Percentiles rank a stretch among this genome's conserved stretches.
These are phyloP conservation scores for Leucosporidium yakuticum DNA, from an alignment of 768 basidiomycete genomes.

Conservation along the genomic window DNA sequence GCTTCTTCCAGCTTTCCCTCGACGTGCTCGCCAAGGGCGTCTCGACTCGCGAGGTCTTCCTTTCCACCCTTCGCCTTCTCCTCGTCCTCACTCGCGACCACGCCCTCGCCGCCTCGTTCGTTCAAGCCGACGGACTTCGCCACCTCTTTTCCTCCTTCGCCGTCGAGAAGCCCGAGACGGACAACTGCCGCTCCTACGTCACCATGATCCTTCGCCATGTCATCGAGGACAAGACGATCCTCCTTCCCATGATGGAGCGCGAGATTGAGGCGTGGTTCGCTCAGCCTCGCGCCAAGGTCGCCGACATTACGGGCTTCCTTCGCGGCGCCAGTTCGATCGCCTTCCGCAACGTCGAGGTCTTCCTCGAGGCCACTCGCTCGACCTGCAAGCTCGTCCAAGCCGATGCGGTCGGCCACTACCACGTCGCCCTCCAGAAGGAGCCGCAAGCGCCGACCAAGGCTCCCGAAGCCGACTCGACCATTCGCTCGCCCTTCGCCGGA, in stretches of 20 bases:
- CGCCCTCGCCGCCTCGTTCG: conserved; percentile 59
- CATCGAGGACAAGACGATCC: conserved; percentile 64
- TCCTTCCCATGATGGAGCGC: conserved; percentile 70
- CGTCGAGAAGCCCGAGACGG: conserved; percentile 52
- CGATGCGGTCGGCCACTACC: conserved; percentile 47
- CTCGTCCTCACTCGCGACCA: conserved; percentile 76
- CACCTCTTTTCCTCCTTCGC: conserved; percentile 63
- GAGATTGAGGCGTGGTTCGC: conserved; percentile 75
- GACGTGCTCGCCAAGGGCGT: conserved; percentile 61
- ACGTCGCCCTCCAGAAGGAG: conserved; percentile 57
- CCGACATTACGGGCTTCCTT: conserved; percentile 68
- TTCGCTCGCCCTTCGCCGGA: conserved; percentile 26
- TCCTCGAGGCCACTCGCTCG: conserved; percentile 65
- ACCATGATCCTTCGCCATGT: conserved; percentile 85
- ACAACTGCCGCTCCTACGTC: conserved; percentile 71
- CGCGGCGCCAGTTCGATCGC: conserved; percentile 71
- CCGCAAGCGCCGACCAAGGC: background rate
- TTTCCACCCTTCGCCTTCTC: conserved; percentile 73
- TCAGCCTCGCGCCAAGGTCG: conserved; percentile 47
- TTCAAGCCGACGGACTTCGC: conserved; percentile 59
- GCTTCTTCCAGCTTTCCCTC: conserved; percentile 70
- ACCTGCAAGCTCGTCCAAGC: conserved; percentile 69
- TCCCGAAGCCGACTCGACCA: conserved; percentile 11
- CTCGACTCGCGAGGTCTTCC: conserved; percentile 70
- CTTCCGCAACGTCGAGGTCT: conserved; percentile 67